Percentiles rank a stretch among this genome's conserved stretches.
Conservation (phyloP, 1,284 basidiomycete genomes). For the Tylopilus orsonianus region DNA sequence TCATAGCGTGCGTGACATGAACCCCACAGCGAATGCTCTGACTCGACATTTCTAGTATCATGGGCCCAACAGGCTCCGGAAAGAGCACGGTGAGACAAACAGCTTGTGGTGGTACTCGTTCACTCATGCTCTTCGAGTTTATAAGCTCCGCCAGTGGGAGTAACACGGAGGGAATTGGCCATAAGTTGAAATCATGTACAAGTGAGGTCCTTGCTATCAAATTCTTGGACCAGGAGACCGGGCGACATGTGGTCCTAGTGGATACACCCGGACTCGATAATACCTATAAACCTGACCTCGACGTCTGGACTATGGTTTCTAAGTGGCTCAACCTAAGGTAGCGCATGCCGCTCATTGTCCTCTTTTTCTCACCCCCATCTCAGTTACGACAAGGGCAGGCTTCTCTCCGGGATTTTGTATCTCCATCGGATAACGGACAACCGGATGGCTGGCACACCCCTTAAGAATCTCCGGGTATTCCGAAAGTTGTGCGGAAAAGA, state of each 20-base stretch:
- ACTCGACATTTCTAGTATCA: background rate
- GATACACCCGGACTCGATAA: background rate
- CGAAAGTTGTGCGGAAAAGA: background rate
- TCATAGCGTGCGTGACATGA: background rate
- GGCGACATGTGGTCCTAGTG: background rate
- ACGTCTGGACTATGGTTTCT: background rate
- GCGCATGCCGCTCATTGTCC: background rate
- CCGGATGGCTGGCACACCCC: background rate
- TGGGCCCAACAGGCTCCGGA: background rate
- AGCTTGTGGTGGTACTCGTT: background rate
- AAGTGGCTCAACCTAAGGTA: background rate
- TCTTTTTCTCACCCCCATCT: background rate
- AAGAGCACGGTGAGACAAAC: background rate
- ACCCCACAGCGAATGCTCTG: background rate
- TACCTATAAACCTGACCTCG: background rate
- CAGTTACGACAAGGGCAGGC: background rate
- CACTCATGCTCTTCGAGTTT: background rate
- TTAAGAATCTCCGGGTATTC: background rate
- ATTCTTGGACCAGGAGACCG: background rate
- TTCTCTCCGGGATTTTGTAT: background rate
- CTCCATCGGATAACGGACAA: background rate
- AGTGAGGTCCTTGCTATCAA: background rate
- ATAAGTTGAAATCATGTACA: background rate
- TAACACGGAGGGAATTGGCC: background rate
- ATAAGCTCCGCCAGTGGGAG: background rate